Evolutionary conservation across 1,284 basidiomycete genomes (phyloP), one percentile per base, ranked within the genome.

Genomic region (Chondrostereum purpureum): DNA sequence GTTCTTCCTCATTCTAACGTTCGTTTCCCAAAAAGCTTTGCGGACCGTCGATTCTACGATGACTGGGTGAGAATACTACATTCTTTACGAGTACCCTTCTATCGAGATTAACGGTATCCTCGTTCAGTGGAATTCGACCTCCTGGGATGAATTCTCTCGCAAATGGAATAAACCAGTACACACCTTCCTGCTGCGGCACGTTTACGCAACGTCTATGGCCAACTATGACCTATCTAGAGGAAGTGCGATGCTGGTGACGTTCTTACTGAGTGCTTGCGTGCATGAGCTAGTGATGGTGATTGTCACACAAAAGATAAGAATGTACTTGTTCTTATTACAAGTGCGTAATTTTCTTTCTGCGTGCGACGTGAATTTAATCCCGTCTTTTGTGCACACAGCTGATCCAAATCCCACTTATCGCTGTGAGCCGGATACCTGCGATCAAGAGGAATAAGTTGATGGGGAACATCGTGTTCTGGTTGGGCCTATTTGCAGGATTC

Each of bases 281-380:
- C 95, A 98, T 59, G 95, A 98, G 64, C 73, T 99, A 39, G 93
- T 99, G 48, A 99, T 99, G 95, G 84, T 86, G 1, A 79, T 95
- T 44, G 92, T 94, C n/a, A 90, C 88, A 23, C 82, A 89, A 62
- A 97, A 97, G 71, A 76, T 96, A 46, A 62, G 61, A 56, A 76
- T 90, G 67, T 92, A 92, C 59, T 69, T 91, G 16, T 89, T 90
- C 61, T 60, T 72, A 4, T 58, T 88, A 51, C 84, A 86, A 58
- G 66, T 64, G 37, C 27, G 55, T 44, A 14, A 13, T 33, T 12
- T 33, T 20, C 27, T 42, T 17, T n/a, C 36, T 14, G 5, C 44
- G 14, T 18, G 20, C 14, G 24, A 16, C n/a, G 37, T 3, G 14
- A 43, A 22, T 18, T 21, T 19, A 24, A 47, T n/a, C 17, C 34